Conservation (phyloP, 768 basidiomycete genomes). For the Holtermanniella nyarrowii region DNA sequence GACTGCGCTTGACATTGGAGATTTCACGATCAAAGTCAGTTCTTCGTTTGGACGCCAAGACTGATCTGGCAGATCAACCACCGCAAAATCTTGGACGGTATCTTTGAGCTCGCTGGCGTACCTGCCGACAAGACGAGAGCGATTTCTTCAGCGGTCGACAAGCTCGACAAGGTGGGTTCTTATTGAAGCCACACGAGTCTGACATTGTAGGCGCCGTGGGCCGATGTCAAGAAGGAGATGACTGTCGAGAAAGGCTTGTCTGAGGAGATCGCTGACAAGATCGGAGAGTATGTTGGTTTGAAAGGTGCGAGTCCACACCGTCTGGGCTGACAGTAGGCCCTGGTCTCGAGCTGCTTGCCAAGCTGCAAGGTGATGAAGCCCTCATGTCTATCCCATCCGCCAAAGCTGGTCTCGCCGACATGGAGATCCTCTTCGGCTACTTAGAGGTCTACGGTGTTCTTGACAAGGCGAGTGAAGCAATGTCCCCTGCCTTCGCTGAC, state of each 20-base stretch:
- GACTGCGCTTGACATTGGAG: constrained; percentile 74
- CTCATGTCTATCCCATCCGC: constrained; percentile 65
- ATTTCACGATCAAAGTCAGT: constrained; percentile 80
- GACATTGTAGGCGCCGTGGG: constrained; percentile 61
- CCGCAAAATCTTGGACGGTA: constrained; percentile 91
- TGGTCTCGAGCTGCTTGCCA: constrained; percentile 62
- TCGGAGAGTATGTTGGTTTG: constrained; percentile 91
- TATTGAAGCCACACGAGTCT: not conserved
- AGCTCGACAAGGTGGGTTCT: constrained; percentile 76
- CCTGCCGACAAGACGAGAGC: constrained; percentile 75
- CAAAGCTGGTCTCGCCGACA: constrained; percentile 73
- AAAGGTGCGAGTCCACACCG: constrained; percentile 54
- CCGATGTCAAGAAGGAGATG: constrained; percentile 92
- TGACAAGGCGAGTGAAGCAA: constrained; percentile 52
- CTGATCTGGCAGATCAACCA: constrained; percentile 65
- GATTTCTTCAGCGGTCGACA: constrained; percentile 95
- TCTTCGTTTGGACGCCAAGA: not conserved
- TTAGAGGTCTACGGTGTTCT: constrained; percentile 69
- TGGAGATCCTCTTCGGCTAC: constrained; percentile 71
- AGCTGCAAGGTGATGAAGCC: constrained; percentile 53
- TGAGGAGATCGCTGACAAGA: constrained; percentile 70
- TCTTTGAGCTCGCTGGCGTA: constrained; percentile 94
- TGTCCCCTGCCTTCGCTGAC: not conserved
- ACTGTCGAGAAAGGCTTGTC: constrained; percentile 86
- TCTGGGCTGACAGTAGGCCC: constrained; percentile 46